Conservation (phyloP, 2,329 filamentous ascomycete species). For the Lojkania enalia region DNA sequence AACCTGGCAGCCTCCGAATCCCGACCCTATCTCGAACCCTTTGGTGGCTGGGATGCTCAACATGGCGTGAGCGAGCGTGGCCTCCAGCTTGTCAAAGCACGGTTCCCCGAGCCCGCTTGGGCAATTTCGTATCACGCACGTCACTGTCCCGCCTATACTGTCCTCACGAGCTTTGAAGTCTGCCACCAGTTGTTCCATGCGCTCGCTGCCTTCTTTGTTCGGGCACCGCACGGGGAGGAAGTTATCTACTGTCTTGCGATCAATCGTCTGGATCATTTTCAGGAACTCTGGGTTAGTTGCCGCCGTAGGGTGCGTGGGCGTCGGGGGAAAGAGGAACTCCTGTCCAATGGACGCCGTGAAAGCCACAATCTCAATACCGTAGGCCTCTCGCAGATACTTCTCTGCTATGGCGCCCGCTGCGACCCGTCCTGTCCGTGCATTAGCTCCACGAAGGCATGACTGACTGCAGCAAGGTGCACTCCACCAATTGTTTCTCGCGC, state of each 20-base stretch:
- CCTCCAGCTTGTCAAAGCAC: slow-evolving; percentile 94
- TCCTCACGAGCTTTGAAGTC: slow-evolving; percentile 77
- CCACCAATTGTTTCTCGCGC: slow-evolving; percentile 91
- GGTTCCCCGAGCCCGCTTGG: slow-evolving; percentile 90
- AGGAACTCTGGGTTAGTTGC: slow-evolving; percentile 80
- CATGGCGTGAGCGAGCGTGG: slow-evolving; percentile 89
- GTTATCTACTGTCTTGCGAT: slow-evolving; percentile 75
- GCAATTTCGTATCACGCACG: slow-evolving; percentile 85
- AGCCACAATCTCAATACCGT: slow-evolving; percentile 88
- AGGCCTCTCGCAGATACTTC: slow-evolving; percentile 80
- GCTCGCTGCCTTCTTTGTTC: slow-evolving; percentile 61
- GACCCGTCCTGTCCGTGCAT: slow-evolving; percentile 65
- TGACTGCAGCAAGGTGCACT: slow-evolving; percentile 11
- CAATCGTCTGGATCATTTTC: slow-evolving; percentile 70
- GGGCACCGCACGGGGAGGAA: slow-evolving; percentile 90
- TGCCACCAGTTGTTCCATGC: slow-evolving; percentile 80
- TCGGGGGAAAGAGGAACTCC: slow-evolving; percentile 75
- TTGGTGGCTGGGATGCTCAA: slow-evolving; percentile 93
- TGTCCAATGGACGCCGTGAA: slow-evolving; percentile 85
- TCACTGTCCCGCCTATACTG: slow-evolving; percentile 93
- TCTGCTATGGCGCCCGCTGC: slow-evolving; percentile 91
- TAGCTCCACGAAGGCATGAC: slow-evolving; percentile 5
- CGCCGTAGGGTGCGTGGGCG: slow-evolving; percentile 64
- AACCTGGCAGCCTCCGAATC: slow-evolving; percentile 84
- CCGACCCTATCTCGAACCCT: slow-evolving; percentile 92